phyloP scores from a whole-genome alignment of 768 basidiomycete genomes.

The Pleurotus eryngii region DNA sequence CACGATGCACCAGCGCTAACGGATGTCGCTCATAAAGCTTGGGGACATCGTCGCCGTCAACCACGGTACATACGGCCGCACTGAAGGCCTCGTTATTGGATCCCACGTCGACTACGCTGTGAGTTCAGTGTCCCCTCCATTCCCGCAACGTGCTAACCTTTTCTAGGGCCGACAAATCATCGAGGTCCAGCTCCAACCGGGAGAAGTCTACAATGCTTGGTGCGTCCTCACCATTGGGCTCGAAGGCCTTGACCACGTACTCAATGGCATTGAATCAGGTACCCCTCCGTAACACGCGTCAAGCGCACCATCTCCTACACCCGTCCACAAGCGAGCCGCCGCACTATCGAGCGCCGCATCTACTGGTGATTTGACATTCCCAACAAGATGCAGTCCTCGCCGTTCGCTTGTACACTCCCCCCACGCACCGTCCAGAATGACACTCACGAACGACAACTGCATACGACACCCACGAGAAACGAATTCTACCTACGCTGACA shows the following conservation, averaged over 20 bases:
- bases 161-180: slow-evolving; percentile 76
- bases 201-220: slow-evolving; percentile 69
- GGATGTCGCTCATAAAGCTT: slow-evolving; percentile 38
- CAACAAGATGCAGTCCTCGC: neutral
- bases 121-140: slow-evolving; percentile 23
- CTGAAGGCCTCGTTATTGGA: slow-evolving; percentile 80
- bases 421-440: neutral
- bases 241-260: neutral
- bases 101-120: slow-evolving; percentile 70
- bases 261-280: slow-evolving; percentile 36
- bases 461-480: neutral
- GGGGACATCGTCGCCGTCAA: slow-evolving; percentile 81
- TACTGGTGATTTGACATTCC: slow-evolving; percentile 56
- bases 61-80: slow-evolving; percentile 56
- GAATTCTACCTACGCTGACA: too few species aligned
- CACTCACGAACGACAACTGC: neutral
- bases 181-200: slow-evolving; percentile 74
- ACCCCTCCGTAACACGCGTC: slow-evolving; percentile 77
- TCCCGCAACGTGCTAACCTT: slow-evolving; percentile 1
- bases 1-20: neutral
- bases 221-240: slow-evolving; percentile 20
- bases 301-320: slow-evolving; percentile 67
- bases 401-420: neutral
- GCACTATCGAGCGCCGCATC: slow-evolving; percentile 71
- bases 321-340: slow-evolving; percentile 38